Base-by-base conservation (phyloP, 345 rosid genomes). In the Citrus sp. region DNA sequence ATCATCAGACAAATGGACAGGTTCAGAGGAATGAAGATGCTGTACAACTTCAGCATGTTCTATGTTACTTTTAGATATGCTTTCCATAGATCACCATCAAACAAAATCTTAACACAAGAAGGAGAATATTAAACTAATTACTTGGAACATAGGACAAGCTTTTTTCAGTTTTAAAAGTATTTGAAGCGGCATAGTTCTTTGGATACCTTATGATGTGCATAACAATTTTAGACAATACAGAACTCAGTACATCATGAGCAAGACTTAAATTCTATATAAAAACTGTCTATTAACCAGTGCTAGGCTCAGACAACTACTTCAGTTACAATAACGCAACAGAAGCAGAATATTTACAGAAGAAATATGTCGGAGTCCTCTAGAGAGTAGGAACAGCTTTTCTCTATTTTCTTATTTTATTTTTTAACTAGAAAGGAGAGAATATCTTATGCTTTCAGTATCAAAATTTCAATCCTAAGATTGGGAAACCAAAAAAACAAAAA, bases 1-100 rank as follows among this genome's bases (percentile, higher is more conserved):
- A 24, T 78, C 62, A 38, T 72, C 40, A 61, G 37, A 76, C 25
- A 63, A 51, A 82, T 24, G 54, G 38, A 34, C 72, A 75, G 21
- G 8, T 56, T 75, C 67, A 54, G 61, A 40, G 46, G 55, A 60
- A 60, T 55, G 70, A 13, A n/a, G 9, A 60, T 40, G 37, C 7
- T 16, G 13, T n/a, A 25, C 27, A 60, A 37, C 67, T 73, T 55
- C 35, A 59, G 76, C 54, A 40, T 40, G 16, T 18, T 61, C 67
- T 42, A 42, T 62, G 77, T 40, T 35, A 22, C 76, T 22, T 35
- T 56, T 21, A 13, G 7, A 38, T 34, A 56, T 58, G 65, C 24
- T 27, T 28, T 4, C 3, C 55, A 60, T 14, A 72, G 21, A 24
- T 35, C 5, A 21, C 18, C 9, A 22, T 38, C 28, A 10, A 56